Evolutionary conservation across 176 grass and related monocot species (phyloP), one percentile per base, ranked within the genome.

Genomic region (Tillandsia leiboldiana): DNA sequence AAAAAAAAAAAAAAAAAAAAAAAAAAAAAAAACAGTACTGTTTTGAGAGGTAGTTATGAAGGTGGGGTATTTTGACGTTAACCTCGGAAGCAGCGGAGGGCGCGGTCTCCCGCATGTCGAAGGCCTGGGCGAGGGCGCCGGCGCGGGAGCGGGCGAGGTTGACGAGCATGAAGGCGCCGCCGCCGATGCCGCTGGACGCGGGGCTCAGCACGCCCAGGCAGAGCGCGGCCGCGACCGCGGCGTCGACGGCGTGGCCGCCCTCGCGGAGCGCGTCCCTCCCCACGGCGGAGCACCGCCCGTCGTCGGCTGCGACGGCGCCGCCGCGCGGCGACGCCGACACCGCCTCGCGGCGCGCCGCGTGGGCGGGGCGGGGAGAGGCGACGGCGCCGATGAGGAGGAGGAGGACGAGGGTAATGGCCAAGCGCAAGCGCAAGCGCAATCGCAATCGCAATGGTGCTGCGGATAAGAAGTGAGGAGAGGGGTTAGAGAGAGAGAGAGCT

Each of bases 141-240:
- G 81, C 61, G 2, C 74, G 71, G 62, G 83, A 89, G 51, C 77
- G 27, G 7, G 86, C 80, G 26, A 85, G 50, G 68, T 86, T 51
- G 26, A 97, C 81, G 20, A 97, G 86, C 93, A 92, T 97, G 86
- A 97, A 97, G 0, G 89, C 86, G 26, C 93, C 93, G 3, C 93
- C 93, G 65, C 93, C 93, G 8, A 92, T 49, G 7, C 89, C 93
- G 76, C 93, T 97, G 27, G 93, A 97, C 0, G 93, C 93, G 3
- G 93, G 86, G 81, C 89, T 97, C 48, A 92, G 89, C 7, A 92
- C 93, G 18, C 93, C 93, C 12, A 97, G 83, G 75, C 93, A 97
- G 23, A 97, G 29, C 1, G 77, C 75, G 15, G 86, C 9, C 17
- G 79, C 73, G 0, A 92, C 88, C 2, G 93, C 83, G 0, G 81